These are phyloP conservation scores for Acmispon strigosus DNA, from an alignment of 306 rosid genomes.

Conservation along the genomic window DNA sequence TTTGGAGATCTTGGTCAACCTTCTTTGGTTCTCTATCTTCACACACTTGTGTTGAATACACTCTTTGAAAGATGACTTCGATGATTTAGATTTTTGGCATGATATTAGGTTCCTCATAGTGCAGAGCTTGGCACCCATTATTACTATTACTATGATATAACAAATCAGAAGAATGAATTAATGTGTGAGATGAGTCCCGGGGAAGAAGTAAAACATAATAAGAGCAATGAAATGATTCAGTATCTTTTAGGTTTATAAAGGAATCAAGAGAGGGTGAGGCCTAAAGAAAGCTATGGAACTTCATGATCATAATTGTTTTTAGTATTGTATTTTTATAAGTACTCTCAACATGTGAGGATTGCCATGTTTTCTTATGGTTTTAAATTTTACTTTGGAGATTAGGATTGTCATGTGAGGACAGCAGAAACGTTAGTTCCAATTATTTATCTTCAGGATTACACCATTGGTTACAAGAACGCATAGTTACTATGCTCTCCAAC, in stretches of 20 bases:
- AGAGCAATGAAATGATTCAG: not conserved
- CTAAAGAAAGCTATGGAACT: constrained; percentile 18
- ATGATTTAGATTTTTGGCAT: not conserved
- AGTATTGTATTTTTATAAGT: constrained; percentile 5
- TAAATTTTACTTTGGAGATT: not conserved
- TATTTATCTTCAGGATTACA: not conserved
- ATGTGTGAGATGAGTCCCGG: not conserved
- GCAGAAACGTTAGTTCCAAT: constrained; percentile 17
- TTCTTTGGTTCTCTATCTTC: not conserved
- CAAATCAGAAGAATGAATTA: constrained; percentile 14
- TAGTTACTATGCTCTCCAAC: not conserved
- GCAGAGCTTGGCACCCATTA: constrained; percentile 27
- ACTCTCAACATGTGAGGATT: not conserved
- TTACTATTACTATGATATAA: constrained; percentile 7
- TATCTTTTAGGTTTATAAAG: constrained; percentile 13
- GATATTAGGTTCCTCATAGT: not conserved
- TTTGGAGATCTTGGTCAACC: not conserved
- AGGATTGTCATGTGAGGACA: not conserved
- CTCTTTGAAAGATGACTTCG: not conserved
- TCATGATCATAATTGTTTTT: not conserved
- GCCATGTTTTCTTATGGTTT: not conserved
- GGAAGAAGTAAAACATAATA: not conserved
- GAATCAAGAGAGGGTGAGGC: constrained; percentile 9
- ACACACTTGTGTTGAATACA: not conserved
- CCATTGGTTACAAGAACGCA: not conserved